Evolutionary conservation across 2,329 filamentous ascomycete genomes (phyloP).

Genomic region (Neopestalotiopsis sp.): DNA sequence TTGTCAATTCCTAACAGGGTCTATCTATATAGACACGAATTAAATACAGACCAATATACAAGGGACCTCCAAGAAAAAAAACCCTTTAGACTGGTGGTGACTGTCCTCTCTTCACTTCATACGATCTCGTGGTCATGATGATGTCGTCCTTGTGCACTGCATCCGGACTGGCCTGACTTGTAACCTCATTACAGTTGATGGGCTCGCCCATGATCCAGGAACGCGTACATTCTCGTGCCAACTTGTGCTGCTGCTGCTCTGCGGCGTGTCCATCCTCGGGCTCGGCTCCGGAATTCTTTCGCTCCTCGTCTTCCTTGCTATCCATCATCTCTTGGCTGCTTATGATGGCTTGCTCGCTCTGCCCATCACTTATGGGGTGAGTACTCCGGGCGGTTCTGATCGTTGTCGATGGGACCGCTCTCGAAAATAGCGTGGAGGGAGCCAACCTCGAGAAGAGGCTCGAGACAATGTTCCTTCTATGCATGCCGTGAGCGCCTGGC

Average conservation of each 20-base stretch:
- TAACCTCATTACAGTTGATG: not conserved
- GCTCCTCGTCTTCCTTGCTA: slow-evolving; percentile 4
- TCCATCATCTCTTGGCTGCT: not conserved
- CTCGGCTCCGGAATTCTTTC: not conserved
- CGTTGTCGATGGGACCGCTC: not conserved
- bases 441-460: not conserved
- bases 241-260: not conserved
- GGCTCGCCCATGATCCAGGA: slow-evolving; percentile 20
- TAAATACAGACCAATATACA: not conserved
- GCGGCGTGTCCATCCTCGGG: not conserved
- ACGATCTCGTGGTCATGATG: slow-evolving; percentile 15
- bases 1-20: not conserved
- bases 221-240: slow-evolving; percentile 10
- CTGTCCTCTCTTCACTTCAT: slow-evolving; percentile 4
- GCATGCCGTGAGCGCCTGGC: not conserved
- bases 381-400: not conserved
- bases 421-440: not conserved
- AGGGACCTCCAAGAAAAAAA: not conserved
- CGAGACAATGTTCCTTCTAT: not conserved
- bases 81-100: not conserved
- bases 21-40: not conserved
- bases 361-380: not conserved
- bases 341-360: slow-evolving; percentile 5
- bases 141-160: slow-evolving; percentile 4
- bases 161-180: not conserved